Conservation (phyloP, 805 yeast species). For the Metschnikowia proteae region DNA sequence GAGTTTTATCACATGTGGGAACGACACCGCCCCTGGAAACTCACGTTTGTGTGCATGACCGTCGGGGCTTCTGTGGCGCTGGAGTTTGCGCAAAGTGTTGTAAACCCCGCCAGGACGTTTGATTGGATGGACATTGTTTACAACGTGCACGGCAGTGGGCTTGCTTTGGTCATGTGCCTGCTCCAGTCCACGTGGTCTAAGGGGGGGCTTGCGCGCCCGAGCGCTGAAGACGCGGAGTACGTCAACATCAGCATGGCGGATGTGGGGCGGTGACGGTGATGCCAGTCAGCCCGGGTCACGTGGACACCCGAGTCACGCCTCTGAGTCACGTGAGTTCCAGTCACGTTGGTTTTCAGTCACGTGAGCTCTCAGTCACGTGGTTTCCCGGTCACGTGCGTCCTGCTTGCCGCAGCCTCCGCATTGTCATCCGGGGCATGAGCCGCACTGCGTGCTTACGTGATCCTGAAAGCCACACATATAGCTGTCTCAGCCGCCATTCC, state of each 20-base stretch:
- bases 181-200: neutral
- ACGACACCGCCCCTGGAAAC: conserved; percentile 19
- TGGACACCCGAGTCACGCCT: neutral
- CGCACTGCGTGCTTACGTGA: conserved; percentile 1
- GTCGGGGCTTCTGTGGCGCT: conserved; percentile 46
- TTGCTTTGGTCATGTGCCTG: conserved; percentile 22
- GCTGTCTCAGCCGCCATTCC: too few relatives aligned
- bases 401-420: too few relatives aligned
- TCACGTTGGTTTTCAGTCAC: too few relatives aligned
- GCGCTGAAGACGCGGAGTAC: conserved; percentile 13
- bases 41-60: conserved; percentile 41
- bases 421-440: neutral
- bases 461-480: neutral
- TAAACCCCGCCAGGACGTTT: conserved; percentile 46
- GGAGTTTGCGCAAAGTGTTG: conserved; percentile 47
- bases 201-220: neutral
- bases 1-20: conserved; percentile 47
- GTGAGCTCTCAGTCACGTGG: too few relatives aligned
- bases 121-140: conserved; percentile 45
- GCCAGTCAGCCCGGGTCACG: too few relatives aligned
- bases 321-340: too few relatives aligned
- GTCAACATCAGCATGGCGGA: conserved; percentile 23
- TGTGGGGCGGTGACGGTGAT: neutral
- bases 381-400: too few relatives aligned
- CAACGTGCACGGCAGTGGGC: conserved; percentile 31